These are phyloP conservation scores for Zizania latifolia DNA, from an alignment of 176 grass and related monocot genomes.

Conservation along the genomic window DNA sequence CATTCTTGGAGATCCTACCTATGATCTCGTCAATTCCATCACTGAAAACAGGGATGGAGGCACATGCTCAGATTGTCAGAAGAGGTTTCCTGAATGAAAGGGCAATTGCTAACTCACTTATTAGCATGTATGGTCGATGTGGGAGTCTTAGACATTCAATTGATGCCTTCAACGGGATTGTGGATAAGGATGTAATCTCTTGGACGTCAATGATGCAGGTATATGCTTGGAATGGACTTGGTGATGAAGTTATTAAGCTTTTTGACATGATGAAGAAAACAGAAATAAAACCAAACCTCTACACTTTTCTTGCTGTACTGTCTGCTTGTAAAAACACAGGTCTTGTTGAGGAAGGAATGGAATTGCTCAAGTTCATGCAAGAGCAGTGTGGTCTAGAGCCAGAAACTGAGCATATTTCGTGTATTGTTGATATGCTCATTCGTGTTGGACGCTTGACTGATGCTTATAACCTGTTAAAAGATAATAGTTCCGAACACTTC, in stretches of 20 bases:
- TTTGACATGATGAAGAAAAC: slow-evolving; percentile 55
- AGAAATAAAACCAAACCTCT: slow-evolving; percentile 47
- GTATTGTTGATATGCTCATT: slow-evolving; percentile 69
- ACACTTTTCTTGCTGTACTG: slow-evolving; percentile 58
- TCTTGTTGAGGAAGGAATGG: slow-evolving; percentile 52
- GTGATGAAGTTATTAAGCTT: slow-evolving; percentile 37
- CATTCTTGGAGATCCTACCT: slow-evolving; percentile 53
- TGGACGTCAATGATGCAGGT: slow-evolving; percentile 74
- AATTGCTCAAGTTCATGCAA: slow-evolving; percentile 59
- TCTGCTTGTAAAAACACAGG: slow-evolving; percentile 64
- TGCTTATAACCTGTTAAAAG: slow-evolving; percentile 48
- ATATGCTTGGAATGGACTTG: slow-evolving; percentile 61
- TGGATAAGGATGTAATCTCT: slow-evolving; percentile 65
- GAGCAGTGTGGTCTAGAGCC: slow-evolving; percentile 49
- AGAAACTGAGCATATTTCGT: too few species aligned
- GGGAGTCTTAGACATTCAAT: slow-evolving; percentile 48
- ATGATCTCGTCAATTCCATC: slow-evolving; percentile 48
- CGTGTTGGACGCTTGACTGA: slow-evolving; percentile 47
- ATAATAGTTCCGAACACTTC: background rate
- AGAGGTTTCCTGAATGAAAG: slow-evolving; percentile 55
- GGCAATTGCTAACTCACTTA: slow-evolving; percentile 52
- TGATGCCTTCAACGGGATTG: slow-evolving; percentile 39
- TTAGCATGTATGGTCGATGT: slow-evolving; percentile 60
- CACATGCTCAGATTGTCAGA: slow-evolving; percentile 57
- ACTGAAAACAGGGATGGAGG: slow-evolving; percentile 55